Evolutionary conservation across 2,329 filamentous ascomycete species (phyloP), one percentile per base, ranked within the genome.

Genomic region (Fusarium coicis): DNA sequence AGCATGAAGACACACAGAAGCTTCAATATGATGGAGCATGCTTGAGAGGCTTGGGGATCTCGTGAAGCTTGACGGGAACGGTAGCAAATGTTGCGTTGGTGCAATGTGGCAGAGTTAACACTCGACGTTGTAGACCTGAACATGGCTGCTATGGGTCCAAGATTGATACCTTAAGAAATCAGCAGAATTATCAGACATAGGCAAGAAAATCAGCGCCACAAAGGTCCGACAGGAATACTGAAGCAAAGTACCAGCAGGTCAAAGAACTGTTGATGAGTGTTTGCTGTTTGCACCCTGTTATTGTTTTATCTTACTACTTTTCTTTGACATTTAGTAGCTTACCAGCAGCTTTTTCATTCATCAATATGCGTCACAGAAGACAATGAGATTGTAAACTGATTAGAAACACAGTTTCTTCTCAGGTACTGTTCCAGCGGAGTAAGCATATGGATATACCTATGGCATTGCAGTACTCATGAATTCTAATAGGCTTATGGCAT

Each of bases 221-320:
- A 55, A 36, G 9, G 6, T 42, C 14, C 3, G 18, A 21, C 2
- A 18, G 14, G 28, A 50, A 2, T 28, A 7, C 4, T 3, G 43
- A 9, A 18, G n/a, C 19, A 30, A 18, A 32, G n/a, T 11, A 10
- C 4, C 9, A 8, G 26, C 6, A 10, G 12, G 49, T 12, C 14
- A 37, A 54, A 44, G n/a, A 66, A 32, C n/a, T 34, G 23, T 55
- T 18, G 47, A 26, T 7, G 42, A 60, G 53, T 70, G 53, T 70
- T 70, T 70, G 66, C 10, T 37, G 30, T 28, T 49, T 50, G 50
- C 49, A 70, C 50, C 30, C 9, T 39, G 21, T 30, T 10, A 36
- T 28, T 23, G 23, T 32, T 46, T 70, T 70, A 18, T 50, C 26
- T 34, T n/a, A 9, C 23, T 10, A 42, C 59, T 26, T 28, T 56